phyloP scores from a whole-genome alignment of 2,329 filamentous ascomycete species.

The Elsinoe necatrix region DNA sequence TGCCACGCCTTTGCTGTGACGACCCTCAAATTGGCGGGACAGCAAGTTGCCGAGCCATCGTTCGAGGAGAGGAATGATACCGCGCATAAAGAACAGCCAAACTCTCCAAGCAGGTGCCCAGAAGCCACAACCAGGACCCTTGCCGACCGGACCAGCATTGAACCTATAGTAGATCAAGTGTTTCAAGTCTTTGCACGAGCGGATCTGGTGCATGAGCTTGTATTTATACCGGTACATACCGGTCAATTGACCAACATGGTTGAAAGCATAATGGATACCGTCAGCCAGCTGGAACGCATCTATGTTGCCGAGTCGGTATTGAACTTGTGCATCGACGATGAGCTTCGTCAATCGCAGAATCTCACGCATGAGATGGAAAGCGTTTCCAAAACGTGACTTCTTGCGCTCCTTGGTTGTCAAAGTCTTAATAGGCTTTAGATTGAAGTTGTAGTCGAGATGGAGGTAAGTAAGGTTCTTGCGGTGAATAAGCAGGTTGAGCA shows the following conservation, averaged over 20 bases:
- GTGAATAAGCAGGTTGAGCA: slow-evolving; percentile 95
- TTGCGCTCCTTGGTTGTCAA: slow-evolving; percentile 97
- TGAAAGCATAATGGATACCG: slow-evolving; percentile 98
- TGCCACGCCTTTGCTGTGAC: slow-evolving; percentile 96
- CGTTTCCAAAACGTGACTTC: slow-evolving; percentile 98
- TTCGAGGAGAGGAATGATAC: slow-evolving; percentile 92
- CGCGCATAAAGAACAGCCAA: slow-evolving; percentile 98
- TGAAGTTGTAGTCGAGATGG: slow-evolving; percentile 99
- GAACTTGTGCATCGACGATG: slow-evolving; percentile 96
- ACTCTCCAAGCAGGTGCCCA: slow-evolving; percentile 98
- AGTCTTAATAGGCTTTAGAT: slow-evolving; percentile 97
- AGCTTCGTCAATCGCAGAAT: slow-evolving; percentile 92
- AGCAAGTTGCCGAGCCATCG: slow-evolving; percentile 95
- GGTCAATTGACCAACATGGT: slow-evolving; percentile 94
- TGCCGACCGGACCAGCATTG: slow-evolving; percentile 92
- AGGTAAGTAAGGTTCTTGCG: slow-evolving; percentile 97
- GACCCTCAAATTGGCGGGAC: slow-evolving; percentile 94
- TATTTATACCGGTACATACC: slow-evolving; percentile 99
- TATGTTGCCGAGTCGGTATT: slow-evolving; percentile 94
- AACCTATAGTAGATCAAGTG: slow-evolving; percentile 99
- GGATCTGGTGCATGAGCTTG: slow-evolving; percentile 99
- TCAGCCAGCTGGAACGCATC: slow-evolving; percentile 98
- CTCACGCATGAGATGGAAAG: slow-evolving; percentile 97
- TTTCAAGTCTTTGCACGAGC: slow-evolving; percentile 97
- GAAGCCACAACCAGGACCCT: slow-evolving; percentile 95